Percentiles rank a stretch among this genome's conserved stretches.
These are phyloP conservation scores for Aspergillus kassunensis DNA, from an alignment of 495 filamentous ascomycete genomes.

Conservation along the genomic window DNA sequence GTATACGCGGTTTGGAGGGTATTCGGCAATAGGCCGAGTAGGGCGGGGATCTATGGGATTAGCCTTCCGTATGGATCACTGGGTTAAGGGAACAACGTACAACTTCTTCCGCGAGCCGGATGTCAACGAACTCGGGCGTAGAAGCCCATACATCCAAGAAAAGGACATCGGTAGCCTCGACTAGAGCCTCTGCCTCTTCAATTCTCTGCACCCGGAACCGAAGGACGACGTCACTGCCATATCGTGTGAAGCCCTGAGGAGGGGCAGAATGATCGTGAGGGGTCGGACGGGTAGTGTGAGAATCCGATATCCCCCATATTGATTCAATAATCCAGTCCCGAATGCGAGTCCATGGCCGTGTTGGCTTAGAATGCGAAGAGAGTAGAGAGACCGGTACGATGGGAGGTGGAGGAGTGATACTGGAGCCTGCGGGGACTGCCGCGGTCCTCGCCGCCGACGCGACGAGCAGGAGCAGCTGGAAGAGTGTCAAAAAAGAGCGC, in stretches of 20 bases:
- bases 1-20: slow-evolving; percentile 71
- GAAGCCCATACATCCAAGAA: slow-evolving; percentile 90
- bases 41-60: slow-evolving; percentile 57
- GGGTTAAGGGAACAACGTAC: slow-evolving; percentile 42
- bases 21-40: slow-evolving; percentile 75
- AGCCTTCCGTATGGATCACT: background rate
- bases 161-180: slow-evolving; percentile 68
- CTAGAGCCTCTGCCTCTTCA: slow-evolving; percentile 68
- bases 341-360: slow-evolving; percentile 49
- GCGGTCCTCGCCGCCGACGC: slow-evolving; percentile 22
- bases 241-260: slow-evolving; percentile 56
- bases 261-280: slow-evolving; percentile 30
- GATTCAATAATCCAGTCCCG: slow-evolving; percentile 62
- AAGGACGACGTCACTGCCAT: slow-evolving; percentile 78
- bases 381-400: slow-evolving; percentile 35
- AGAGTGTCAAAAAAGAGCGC: slow-evolving; percentile 15
- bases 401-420: slow-evolving; percentile 35
- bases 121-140: slow-evolving; percentile 79
- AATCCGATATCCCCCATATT: slow-evolving; percentile 53
- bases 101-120: slow-evolving; percentile 72
- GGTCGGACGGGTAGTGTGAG: slow-evolving; percentile 9
- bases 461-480: slow-evolving; percentile 25
- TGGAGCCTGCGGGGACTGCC: slow-evolving; percentile 43
- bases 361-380: slow-evolving; percentile 26
- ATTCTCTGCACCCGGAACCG: slow-evolving; percentile 74